Base-by-base conservation (phyloP, 2,329 filamentous ascomycete genomes). In the Berkeleyomyces rouxiae region DNA sequence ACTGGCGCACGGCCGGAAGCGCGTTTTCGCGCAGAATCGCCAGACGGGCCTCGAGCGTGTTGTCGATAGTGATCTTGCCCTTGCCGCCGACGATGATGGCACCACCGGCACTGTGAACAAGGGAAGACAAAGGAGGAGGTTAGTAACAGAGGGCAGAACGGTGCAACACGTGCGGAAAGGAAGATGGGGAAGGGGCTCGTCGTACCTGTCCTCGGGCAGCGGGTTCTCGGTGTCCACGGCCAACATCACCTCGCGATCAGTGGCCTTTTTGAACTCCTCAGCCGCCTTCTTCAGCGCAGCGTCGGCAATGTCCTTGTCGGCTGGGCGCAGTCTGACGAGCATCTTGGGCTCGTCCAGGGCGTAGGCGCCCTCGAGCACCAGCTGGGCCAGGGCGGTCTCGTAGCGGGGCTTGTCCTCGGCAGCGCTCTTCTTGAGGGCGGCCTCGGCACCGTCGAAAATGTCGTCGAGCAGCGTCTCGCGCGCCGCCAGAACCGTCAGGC, bases 21-120 rank as follows among this genome's bases (percentile, higher is more conserved):
- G 89, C 88, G 68, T 88, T 87, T 63, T 86, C 85, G 76, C 96
- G 87, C 67, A 97, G 83, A 65, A 97, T 79, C 70, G 82, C 82
- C 74, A 99, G 79, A 68, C 93, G 85, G 72, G 95, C 88, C 73
- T 97, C 93, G 68, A 97, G 88, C 62, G 93, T 97, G 79, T 99
- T 97, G 82, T 96, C 91, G 74, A 99, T 92, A 70, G 96, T 90
- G 72, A 99, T 97, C 81, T 92, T 96, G 72, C 93, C 93, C 67
- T 80, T 80, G 68, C 87, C 86, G 67, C 91, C 90, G 62, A 95
- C 76, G 67, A 99, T 84, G 64, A 82, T 73, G 64, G 95, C 80
- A 69, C 93, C 93, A 65, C 93, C 93, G 65, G 90, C 81, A 70
- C 93, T 97, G 68, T 43, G 44, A 42, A 33, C 37, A 31, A 9